Conservation (phyloP, 495 filamentous ascomycete genomes). For the Xylaria scruposa region DNA sequence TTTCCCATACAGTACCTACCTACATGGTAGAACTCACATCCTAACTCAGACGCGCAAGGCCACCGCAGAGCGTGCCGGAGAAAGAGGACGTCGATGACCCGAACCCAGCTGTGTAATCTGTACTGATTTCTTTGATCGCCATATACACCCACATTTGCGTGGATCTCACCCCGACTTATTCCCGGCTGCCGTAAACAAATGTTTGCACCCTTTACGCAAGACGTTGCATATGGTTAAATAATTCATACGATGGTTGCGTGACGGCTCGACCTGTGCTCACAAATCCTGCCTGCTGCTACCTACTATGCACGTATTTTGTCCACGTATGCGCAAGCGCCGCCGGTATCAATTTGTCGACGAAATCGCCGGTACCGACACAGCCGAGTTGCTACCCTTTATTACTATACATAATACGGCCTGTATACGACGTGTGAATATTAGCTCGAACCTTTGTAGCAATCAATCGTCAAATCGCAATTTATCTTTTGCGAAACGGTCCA, state of each 20-base stretch:
- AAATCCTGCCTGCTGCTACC: neutral
- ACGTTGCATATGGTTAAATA: neutral
- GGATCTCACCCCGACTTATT: conserved; percentile 15
- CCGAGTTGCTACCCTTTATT: neutral
- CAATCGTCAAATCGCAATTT: neutral
- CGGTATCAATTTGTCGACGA: conserved; percentile 1
- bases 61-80: neutral
- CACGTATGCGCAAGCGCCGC: conserved; percentile 12
- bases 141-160: neutral
- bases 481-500: neutral
- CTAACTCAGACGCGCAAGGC: neutral
- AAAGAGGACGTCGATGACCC: neutral
- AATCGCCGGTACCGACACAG: conserved; percentile 3
- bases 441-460: neutral
- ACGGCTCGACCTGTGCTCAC: neutral
- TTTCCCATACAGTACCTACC: neutral
- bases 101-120: neutral
- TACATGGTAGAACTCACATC: neutral
- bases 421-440: neutral
- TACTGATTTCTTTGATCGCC: conserved; percentile 15
- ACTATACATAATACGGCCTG: neutral
- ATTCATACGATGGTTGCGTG: conserved; percentile 19
- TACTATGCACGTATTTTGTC: neutral
- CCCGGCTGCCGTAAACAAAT: conserved; percentile 1
- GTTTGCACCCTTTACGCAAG: neutral